These are phyloP conservation scores for Botryotinia globosa DNA, from an alignment of 2,329 filamentous ascomycete species.

Conservation along the genomic window DNA sequence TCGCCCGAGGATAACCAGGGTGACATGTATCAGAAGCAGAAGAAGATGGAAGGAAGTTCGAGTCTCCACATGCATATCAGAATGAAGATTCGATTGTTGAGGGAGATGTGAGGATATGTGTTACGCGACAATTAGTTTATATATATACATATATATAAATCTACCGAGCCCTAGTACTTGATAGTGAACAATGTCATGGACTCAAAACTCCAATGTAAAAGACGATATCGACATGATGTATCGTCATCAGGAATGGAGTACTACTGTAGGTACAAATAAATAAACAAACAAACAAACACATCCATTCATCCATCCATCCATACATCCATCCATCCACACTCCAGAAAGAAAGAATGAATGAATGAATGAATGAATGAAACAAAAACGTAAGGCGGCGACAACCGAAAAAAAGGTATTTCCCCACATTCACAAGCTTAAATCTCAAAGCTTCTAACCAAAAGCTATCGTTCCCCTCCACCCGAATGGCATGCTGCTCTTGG, in stretches of 20 bases:
- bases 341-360: too few species aligned
- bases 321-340: too few species aligned
- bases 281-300: neutral
- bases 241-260: constrained; percentile 7
- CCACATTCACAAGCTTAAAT: constrained; percentile 20
- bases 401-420: constrained; percentile 8
- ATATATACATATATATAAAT: neutral
- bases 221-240: constrained; percentile 10
- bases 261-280: neutral
- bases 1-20: constrained; percentile 6
- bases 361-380: neutral
- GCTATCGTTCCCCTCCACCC: constrained; percentile 15
- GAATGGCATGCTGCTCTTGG: constrained; percentile 19
- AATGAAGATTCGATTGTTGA: neutral
- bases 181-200: neutral
- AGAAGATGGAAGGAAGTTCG: neutral
- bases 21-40: neutral
- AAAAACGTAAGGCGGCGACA: constrained; percentile 14
- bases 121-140: neutral
- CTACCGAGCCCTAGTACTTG: too few species aligned
- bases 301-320: too few species aligned
- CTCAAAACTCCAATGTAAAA: neutral
- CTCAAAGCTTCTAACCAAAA: constrained; percentile 8
- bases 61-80: constrained; percentile 2
- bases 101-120: neutral